Evolutionary conservation across 352 stramenopile genomes (phyloP), one percentile per base, ranked within the genome.

Genomic region (Globisporangium carolinianum): DNA sequence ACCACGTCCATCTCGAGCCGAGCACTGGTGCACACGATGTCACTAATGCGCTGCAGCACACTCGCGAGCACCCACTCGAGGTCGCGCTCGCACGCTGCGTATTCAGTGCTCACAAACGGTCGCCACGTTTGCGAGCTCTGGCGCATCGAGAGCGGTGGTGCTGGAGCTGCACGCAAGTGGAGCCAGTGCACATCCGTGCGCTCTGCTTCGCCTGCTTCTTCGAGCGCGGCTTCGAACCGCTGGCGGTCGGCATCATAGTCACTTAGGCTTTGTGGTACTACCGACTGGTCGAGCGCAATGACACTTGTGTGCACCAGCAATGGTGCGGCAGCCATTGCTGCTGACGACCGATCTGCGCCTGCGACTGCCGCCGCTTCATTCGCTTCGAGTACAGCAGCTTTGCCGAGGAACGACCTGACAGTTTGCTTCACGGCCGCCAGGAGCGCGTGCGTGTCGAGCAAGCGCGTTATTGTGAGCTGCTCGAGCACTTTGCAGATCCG

Each of bases 31-130:
- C 58, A 66, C 15, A 38, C 43, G 41, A 60, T 45, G 10, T 53
- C 18, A 6, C 24, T 32, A 18, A 63, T 66, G 5, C 58, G 32
- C 6, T 63, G 37, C n/a, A 69, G 46, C 10, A 63, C 54, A 24
- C 43, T 55, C 24, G 58, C 43, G 14, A 69, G 46, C 0, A 53
- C 63, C 58, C 58, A 66, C 49, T 58, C 58, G 14, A 63, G 46
- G 51, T 69, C 59, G 14, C 41, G 55, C 10, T 50, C 48, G 17
- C 59, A 57, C 15, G 10, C 46, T 51, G 47, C 8, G 18, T 57
- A 69, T 18, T 66, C 63, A 18, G 60, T 55, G 11, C 57, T 58
- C 15, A 66, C 6, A 14, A 6, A 24, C 3, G 35, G 45, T 2
- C 41, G 41, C 41, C 11, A 14, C 41, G 41, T 46, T 14, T 10